phyloP scores from a whole-genome alignment of 2,329 filamentous ascomycete genomes.

The Biscogniauxia sp. region DNA sequence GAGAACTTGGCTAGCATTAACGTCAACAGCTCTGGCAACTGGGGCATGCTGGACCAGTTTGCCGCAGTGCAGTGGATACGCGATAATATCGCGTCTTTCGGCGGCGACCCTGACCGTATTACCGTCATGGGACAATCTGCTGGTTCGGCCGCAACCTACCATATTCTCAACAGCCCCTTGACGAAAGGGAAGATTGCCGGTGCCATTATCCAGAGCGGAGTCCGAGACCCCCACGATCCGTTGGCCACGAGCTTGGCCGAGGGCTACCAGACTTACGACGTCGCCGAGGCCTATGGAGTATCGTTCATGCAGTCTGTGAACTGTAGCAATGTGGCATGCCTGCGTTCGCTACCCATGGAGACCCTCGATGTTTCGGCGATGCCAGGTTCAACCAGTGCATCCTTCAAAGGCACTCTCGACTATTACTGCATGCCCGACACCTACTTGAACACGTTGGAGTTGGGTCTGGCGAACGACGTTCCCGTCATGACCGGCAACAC shows the following conservation, averaged over 20 bases:
- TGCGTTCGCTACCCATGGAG: constrained; percentile 14
- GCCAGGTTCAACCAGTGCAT: constrained; percentile 4
- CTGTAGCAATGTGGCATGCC: constrained; percentile 18
- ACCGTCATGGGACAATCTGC: constrained; percentile 2
- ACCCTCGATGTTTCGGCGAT: constrained; percentile 10
- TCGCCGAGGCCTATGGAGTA: constrained; percentile 9
- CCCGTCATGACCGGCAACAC: constrained; percentile 33
- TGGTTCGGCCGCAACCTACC: constrained; percentile 17
- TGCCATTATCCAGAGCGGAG: constrained; percentile 27
- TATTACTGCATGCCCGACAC: constrained; percentile 24
- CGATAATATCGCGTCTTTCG: constrained; percentile 3
- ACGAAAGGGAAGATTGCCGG: constrained; percentile 25
- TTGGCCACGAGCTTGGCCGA: constrained; percentile 18
- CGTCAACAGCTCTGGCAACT: constrained; percentile 14
- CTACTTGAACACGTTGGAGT: constrained; percentile 24
- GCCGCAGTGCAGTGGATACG: constrained; percentile 4
- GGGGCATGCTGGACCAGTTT: constrained; percentile 3
- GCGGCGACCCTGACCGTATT: constrained; percentile 1
- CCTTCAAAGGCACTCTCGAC: constrained; percentile 12
- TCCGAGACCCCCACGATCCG: constrained; percentile 28
- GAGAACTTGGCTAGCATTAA: constrained; percentile 15
- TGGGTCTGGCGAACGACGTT: constrained; percentile 27
- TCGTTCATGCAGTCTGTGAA: constrained; percentile 16
- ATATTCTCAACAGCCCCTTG: constrained; percentile 28
- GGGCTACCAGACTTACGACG: constrained; percentile 17